Evolutionary conservation across 108 stramenopile species (phyloP).

Genomic region (Fistulifera pelliculosa): DNA sequence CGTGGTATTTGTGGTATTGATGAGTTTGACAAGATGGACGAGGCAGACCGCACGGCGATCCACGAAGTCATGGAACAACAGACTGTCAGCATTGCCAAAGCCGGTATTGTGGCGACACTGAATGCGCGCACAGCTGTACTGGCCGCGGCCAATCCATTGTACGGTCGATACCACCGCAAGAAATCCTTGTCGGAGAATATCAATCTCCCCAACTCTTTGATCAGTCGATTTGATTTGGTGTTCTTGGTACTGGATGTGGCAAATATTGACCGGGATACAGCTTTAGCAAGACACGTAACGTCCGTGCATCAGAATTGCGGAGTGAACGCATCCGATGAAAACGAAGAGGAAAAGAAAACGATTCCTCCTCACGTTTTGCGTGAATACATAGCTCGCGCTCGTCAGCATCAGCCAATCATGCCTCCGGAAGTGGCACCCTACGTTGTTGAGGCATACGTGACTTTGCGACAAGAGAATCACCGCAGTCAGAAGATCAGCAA

Average conservation of each 20-base stretch:
- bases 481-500: constrained; percentile 32
- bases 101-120: constrained; percentile 97
- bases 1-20: constrained; percentile 33
- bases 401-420: constrained; percentile 84
- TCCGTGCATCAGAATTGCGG: constrained; percentile 96
- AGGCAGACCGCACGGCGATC: constrained; percentile 94
- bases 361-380: constrained; percentile 74
- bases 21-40: constrained; percentile 77
- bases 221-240: constrained; percentile 98
- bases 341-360: constrained; percentile 26
- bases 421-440: constrained; percentile 89
- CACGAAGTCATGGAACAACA: constrained; percentile 99
- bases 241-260: constrained; percentile 94
- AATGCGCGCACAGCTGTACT: constrained; percentile 97
- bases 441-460: constrained; percentile 96
- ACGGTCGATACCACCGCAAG: constrained; percentile 86
- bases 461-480: constrained; percentile 75
- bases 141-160: constrained; percentile 98
- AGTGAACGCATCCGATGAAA: constrained; percentile 29
- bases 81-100: constrained; percentile 96
- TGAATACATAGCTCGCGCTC: constrained; percentile 91
- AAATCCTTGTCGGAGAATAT: constrained; percentile 91
- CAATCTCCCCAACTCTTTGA: constrained; percentile 93
- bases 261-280: constrained; percentile 85
- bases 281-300: constrained; percentile 94